Base-by-base conservation (phyloP, 2,329 filamentous ascomycete species). In the Sordariomycetes sp. region DNA sequence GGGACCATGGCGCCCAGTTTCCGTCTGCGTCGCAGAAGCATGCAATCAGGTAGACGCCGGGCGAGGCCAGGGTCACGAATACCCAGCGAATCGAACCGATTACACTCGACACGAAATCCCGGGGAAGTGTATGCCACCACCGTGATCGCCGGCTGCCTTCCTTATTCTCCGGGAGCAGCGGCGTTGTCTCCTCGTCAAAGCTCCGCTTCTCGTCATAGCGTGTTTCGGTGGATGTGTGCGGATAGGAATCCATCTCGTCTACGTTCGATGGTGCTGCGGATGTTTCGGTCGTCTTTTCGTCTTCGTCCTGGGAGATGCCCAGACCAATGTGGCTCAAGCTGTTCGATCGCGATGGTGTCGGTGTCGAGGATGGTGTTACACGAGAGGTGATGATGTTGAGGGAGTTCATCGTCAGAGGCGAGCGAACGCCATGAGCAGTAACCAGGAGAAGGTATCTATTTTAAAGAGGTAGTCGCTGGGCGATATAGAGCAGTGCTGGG, bases 301-400 rank as follows among this genome's bases (percentile, higher is more conserved):
- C n/a, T n/a, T 60, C 52, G 39, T 62, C 60, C 37, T 64, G 54
- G 38, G 61, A 52, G 42, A 68, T 55, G 32, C 63, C 61, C 31
- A 71, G 51, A 41, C 65, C 62, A 40, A 75, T 56, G 40, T 68
- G 69, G 46, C 64, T 64, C 48, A 77, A 61, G 19, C 75, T 79
- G 55, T 77, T 79, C 41, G 73, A 72, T 54, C 75, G 69, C 38
- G 75, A 70, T 36, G 72, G 67, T 29, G 57, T 54, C 21, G 73
- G 67, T 46, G 66, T 75, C 39, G 72, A 61, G 35, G 74, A 58
- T 45, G 75, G 72, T 48, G 76, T 78, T 57, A 88, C 84, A 64
- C 83, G 81, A 57, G 85, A 79, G 53, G 86, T 92, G 58, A 95
- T 77, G 59, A 94, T 86, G 66, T 92, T 94, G 68, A 94, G 71